phyloP scores from a whole-genome alignment of 352 stramenopile species.

The Globisporangium splendens region DNA sequence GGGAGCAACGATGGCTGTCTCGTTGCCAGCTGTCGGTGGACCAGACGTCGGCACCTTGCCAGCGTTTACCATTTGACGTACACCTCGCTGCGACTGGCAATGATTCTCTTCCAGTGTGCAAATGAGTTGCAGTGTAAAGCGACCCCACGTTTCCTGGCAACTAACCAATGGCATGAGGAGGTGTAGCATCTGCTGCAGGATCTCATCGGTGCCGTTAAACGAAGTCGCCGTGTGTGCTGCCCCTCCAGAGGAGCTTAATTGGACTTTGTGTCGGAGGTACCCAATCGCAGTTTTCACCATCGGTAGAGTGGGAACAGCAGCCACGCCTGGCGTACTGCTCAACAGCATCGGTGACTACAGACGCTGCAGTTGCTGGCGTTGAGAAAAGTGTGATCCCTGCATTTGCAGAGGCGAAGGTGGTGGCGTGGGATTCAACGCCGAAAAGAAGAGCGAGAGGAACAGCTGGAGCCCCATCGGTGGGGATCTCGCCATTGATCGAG shows the following conservation, averaged over 20 bases:
- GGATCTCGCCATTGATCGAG: slow-evolving; percentile 3
- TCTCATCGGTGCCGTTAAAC: slow-evolving; percentile 17
- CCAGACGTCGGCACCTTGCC: too few species aligned
- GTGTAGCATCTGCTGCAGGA: slow-evolving; percentile 14
- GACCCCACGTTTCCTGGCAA: slow-evolving; percentile 19
- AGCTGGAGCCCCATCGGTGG: slow-evolving; percentile 26
- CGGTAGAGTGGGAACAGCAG: slow-evolving; percentile 4
- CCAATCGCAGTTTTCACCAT: background rate
- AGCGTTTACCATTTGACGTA: background rate
- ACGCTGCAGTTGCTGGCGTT: background rate
- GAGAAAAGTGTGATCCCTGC: background rate
- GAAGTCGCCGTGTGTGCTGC: background rate
- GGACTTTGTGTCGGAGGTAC: too few species aligned
- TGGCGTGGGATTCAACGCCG: slow-evolving; percentile 4
- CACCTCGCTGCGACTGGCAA: background rate
- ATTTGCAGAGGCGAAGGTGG: too few species aligned
- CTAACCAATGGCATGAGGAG: slow-evolving; percentile 18
- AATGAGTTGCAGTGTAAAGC: slow-evolving; percentile 23
- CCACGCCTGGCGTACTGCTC: background rate
- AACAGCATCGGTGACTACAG: too few species aligned
- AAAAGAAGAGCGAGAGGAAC: slow-evolving; percentile 32
- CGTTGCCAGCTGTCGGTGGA: too few species aligned
- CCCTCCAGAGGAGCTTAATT: too few species aligned
- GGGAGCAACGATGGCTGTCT: too few species aligned
- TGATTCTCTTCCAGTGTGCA: slow-evolving; percentile 2